phyloP scores from a whole-genome alignment of 768 basidiomycete species.

The Mycena polygramma region DNA sequence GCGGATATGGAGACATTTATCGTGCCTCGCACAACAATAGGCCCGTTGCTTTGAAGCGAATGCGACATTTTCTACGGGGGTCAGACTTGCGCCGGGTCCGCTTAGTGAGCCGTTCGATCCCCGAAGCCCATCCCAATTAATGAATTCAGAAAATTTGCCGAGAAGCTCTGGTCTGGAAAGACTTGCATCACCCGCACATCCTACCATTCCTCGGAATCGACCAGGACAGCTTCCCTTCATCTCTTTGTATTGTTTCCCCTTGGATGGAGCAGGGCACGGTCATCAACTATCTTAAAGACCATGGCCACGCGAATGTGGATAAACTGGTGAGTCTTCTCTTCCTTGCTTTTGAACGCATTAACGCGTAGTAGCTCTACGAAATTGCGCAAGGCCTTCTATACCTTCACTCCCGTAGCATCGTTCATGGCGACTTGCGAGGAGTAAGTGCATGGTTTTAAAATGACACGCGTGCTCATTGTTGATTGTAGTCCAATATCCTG shows the following conservation, averaged over 20 bases:
- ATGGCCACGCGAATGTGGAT: constrained; percentile 39
- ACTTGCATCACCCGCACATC: constrained; percentile 45
- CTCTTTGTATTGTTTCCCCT: constrained; percentile 46
- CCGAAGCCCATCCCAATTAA: neutral
- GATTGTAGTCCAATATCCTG: constrained; percentile 45
- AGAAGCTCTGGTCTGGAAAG: constrained; percentile 47
- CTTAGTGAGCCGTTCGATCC: constrained; percentile 2
- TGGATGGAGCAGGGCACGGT: constrained; percentile 48
- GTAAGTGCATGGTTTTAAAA: constrained; percentile 29
- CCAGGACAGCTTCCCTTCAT: constrained; percentile 39
- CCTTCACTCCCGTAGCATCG: constrained; percentile 39
- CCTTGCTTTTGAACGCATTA: neutral
- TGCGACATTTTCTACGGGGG: constrained; percentile 7
- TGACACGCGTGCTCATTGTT: neutral
- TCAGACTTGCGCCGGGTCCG: constrained; percentile 14
- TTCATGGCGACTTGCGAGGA: constrained; percentile 40
- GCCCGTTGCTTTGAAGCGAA: constrained; percentile 17
- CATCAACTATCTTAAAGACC: constrained; percentile 37
- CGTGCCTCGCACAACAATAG: constrained; percentile 20
- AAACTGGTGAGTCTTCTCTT: constrained; percentile 25
- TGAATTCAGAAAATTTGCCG: constrained; percentile 41
- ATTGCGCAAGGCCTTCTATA: constrained; percentile 42
- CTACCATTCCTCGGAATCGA: constrained; percentile 48
- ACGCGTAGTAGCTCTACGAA: constrained; percentile 31
- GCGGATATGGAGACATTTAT: constrained; percentile 41